Percentiles rank a stretch among this genome's conserved stretches.
phyloP scores from a whole-genome alignment of 495 filamentous ascomycete species.

The Cercophora sp. region DNA sequence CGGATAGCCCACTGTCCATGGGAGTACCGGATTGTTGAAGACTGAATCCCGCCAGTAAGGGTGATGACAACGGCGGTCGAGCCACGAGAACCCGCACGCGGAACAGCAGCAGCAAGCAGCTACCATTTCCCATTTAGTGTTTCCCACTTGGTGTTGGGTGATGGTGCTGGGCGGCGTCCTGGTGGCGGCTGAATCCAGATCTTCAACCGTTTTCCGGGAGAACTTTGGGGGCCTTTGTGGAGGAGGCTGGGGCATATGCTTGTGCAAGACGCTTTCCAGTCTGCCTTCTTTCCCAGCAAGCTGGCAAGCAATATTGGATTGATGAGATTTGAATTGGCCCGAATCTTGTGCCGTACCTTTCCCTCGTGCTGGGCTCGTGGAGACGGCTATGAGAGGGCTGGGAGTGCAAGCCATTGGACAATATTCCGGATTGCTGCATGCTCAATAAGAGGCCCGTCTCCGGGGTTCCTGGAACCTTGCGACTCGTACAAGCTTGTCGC shows the following conservation, averaged over 20 bases:
- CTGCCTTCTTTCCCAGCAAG: conserved; percentile 11
- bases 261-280: conserved; percentile 1
- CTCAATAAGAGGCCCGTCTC: conserved; percentile 18
- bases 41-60: not conserved
- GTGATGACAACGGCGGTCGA: too few species aligned
- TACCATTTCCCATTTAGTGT: too few species aligned
- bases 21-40: too few species aligned
- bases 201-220: not conserved
- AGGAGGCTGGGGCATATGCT: not conserved
- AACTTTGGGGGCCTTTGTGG: not conserved
- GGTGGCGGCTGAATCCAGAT: conserved; percentile 5
- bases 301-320: conserved; percentile 15
- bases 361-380: conserved; percentile 21
- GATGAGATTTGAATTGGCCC: conserved; percentile 15
- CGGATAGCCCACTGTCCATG: too few species aligned
- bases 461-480: conserved; percentile 15
- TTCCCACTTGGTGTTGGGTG: too few species aligned
- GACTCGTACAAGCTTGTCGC: conserved; percentile 14
- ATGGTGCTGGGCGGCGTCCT: too few species aligned
- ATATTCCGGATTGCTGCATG: conserved; percentile 23
- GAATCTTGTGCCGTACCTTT: conserved; percentile 21
- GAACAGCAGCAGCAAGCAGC: too few species aligned
- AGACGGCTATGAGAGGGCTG: conserved; percentile 14
- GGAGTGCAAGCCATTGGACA: conserved; percentile 18
- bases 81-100: too few species aligned